phyloP scores from a whole-genome alignment of 306 rosid genomes.

The Quercus mongolica region DNA sequence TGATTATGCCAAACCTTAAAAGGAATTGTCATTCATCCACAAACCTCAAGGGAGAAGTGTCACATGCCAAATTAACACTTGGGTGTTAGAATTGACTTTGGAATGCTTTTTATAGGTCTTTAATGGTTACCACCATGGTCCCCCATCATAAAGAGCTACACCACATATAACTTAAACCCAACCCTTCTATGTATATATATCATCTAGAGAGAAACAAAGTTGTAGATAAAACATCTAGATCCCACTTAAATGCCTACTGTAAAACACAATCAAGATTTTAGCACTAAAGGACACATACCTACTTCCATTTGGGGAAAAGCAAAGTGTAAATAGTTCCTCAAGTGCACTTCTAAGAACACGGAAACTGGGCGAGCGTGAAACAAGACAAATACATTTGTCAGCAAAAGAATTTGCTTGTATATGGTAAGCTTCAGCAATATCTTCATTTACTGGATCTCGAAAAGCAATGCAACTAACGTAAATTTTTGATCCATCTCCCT shows the following conservation, averaged over 20 bases:
- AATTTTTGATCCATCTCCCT: conserved; percentile 98
- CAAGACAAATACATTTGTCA: conserved; percentile 95
- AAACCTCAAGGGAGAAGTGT: too few relatives aligned
- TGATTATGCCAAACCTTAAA: too few relatives aligned
- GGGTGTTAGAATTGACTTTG: too few relatives aligned
- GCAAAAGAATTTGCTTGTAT: conserved; percentile 88
- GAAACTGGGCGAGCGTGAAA: conserved; percentile 92
- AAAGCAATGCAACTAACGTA: conserved; percentile 96
- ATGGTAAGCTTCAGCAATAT: conserved; percentile 83
- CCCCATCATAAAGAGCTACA: too few relatives aligned
- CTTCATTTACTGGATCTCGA: conserved; percentile 92
- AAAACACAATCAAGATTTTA: conserved; percentile 12
- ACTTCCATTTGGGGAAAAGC: conserved; percentile 87
- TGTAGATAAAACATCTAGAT: background rate
- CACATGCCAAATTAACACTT: too few relatives aligned
- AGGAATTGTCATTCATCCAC: too few relatives aligned
- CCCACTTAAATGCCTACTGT: background rate
- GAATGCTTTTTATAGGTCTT: too few relatives aligned
- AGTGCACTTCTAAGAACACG: conserved; percentile 56
- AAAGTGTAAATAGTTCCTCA: conserved; percentile 79
- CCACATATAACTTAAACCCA: too few relatives aligned
- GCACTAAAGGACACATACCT: conserved; percentile 54
- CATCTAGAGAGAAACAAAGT: background rate
- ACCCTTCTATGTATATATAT: background rate
- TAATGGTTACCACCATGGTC: too few relatives aligned